Evolutionary conservation across 371 early-diverging fungal species (phyloP), one percentile per base, ranked within the genome.

Genomic region (Syncephalastrum sp.): DNA sequence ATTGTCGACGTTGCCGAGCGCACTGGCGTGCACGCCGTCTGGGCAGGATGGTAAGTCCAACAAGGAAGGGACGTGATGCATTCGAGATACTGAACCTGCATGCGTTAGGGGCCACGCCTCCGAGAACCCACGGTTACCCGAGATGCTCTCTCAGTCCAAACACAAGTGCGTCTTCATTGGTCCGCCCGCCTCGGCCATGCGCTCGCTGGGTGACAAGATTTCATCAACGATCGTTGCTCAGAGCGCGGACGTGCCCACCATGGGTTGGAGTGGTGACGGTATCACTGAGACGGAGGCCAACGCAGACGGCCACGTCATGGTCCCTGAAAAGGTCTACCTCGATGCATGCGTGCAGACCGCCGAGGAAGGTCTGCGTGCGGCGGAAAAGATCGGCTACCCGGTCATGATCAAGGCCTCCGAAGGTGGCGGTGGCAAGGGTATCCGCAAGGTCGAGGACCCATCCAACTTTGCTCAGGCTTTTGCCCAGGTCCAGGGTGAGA

Each of bases 361-460:
- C 44, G 86, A 89, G 41, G 85, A 92, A 60, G 94, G 89, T 61
- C 72, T 97, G 43, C 64, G 68, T 33, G 87, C 90, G 59, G 95
- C 97, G 4, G 83, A 86, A 55, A 80, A 86, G 63, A 93, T 98
- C 48, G 97, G 96, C 3, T 99, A 89, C 75, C 99, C 99, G 13
- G 84, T 98, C 65, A 98, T 99, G 97, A 92, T 98, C 74, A 99
- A 99, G 78, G 98, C 97, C n/a, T 93, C 94, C 12, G 96, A 98
- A 77, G 98, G 98, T 68, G 99, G 99, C 57, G 99, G 99, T 62
- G 99, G 99, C 56, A 99, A 99, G 79, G 99, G 99, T 66, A 99
- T 99, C 61, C 91, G 97, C 61, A 91, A 90, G 75, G 96, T 96
- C 14, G 83, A 91, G 38, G 80, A 82, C 52, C 80, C 81, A 33